These are phyloP conservation scores for Phytophthora hibernalis DNA, from an alignment of 352 stramenopile species.

Conservation along the genomic window DNA sequence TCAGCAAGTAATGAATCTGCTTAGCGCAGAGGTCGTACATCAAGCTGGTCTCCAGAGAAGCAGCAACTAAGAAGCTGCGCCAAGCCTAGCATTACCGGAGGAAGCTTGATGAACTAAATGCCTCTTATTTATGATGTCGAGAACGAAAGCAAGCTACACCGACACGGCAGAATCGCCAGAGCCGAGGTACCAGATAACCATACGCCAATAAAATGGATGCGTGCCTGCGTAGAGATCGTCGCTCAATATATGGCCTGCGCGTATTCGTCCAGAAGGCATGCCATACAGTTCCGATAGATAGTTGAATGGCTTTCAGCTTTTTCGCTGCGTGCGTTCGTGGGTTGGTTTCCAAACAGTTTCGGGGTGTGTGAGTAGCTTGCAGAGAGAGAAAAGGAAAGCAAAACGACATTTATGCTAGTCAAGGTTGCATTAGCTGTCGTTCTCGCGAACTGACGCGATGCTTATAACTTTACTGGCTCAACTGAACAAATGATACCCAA, in stretches of 20 bases:
- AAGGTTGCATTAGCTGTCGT: conserved; percentile 16
- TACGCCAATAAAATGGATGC: conserved; percentile 27
- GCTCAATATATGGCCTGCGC: neutral
- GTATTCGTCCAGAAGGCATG: conserved; percentile 1
- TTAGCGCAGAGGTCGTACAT: conserved; percentile 11
- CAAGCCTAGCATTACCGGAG: neutral
- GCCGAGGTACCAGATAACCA: conserved; percentile 10
- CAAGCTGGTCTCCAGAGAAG: conserved; percentile 3
- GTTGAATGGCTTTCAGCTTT: conserved; percentile 10
- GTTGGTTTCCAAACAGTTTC: conserved; percentile 20
- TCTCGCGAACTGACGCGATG: conserved; percentile 4
- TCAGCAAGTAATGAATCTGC: conserved; percentile 2
- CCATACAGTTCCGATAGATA: neutral
- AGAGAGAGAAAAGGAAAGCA: neutral
- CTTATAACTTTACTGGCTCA: conserved; percentile 18
- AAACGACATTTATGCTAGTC: neutral
- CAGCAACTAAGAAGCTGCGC: conserved; percentile 6
- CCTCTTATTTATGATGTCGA: conserved; percentile 46
- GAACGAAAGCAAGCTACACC: conserved; percentile 24
- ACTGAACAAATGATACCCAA: conserved; percentile 12
- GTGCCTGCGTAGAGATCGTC: neutral
- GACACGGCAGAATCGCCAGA: conserved; percentile 15
- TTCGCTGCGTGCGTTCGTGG: too few species aligned
- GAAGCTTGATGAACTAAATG: conserved; percentile 16
- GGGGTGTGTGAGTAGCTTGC: neutral